Evolutionary conservation across 805 yeast species (phyloP), one percentile per base, ranked within the genome.

Genomic region (Yamadazyma olivae): DNA sequence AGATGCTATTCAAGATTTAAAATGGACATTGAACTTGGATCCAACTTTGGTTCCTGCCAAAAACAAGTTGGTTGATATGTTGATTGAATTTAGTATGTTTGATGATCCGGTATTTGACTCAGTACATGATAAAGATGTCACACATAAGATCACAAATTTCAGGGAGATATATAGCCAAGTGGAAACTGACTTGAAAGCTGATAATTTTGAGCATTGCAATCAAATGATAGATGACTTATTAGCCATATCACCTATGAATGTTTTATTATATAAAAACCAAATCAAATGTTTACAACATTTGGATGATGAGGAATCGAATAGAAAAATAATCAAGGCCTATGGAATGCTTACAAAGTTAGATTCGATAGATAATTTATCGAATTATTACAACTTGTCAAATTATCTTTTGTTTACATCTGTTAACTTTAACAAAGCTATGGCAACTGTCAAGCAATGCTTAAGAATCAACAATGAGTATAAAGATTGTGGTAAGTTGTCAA

Each of bases 401-500:
- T 57, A 54, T 38, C 45, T 64, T 38, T 57, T 74, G 33, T 79
- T 70, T 46, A 72, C 79, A 5, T 65, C 78, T 26, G 63, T 67
- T 25, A 76, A 77, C 27, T 76, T 71, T 40, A 75, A 75, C 12
- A 67, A 68, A 17, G 72, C 83, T 0, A 59, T 74, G 48, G 67
- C 57, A 40, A 66, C 70, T 26, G 65, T 81, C 17, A 75, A 81
- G 46, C 79, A 74, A 44, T 89, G 97, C 54, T 62, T 91, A 32
- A 79, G 83, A 36, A 71, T 77, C 29, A 91, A 91, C 56, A 84
- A 87, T 57, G 96, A 87, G 43, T 74, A 71, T 45, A 61, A 61
- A 18, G 61, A 58, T 2, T 88, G 95, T 56, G 77, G 79, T 20
- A 60, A 52, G 13, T 50, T 72, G 20, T 74, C 85, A 8, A 75